phyloP scores from a whole-genome alignment of 2,329 filamentous ascomycete species.

The Aspergillus tamarii region DNA sequence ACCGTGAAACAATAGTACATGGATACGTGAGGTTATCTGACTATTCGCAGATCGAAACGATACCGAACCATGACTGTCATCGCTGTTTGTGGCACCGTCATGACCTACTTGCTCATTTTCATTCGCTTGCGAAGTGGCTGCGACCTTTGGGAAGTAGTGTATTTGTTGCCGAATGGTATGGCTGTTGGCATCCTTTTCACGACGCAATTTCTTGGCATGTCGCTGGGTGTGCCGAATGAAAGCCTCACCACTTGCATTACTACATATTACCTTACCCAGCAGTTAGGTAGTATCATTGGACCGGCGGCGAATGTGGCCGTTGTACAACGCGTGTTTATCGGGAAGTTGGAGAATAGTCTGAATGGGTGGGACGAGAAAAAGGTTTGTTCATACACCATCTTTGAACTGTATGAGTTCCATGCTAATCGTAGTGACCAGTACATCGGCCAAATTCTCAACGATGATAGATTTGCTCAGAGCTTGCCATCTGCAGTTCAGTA shows the following conservation, averaged over 20 bases:
- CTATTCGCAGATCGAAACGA: background rate
- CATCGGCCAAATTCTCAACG: slow-evolving; percentile 17
- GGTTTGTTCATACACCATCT: background rate
- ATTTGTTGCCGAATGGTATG: background rate
- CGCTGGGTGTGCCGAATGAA: slow-evolving; percentile 12
- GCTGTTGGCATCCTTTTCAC: slow-evolving; percentile 20
- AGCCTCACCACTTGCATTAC: slow-evolving; percentile 17
- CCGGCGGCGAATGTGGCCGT: slow-evolving; percentile 17
- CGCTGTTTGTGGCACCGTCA: background rate
- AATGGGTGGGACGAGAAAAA: background rate
- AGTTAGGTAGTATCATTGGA: slow-evolving; percentile 26
- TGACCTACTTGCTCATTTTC: slow-evolving; percentile 18
- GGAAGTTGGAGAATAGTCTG: slow-evolving; percentile 8
- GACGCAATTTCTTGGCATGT: slow-evolving; percentile 25
- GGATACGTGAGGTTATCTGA: background rate
- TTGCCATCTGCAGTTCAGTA: slow-evolving; percentile 11
- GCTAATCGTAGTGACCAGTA: slow-evolving; percentile 10
- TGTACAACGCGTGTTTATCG: slow-evolving; percentile 17
- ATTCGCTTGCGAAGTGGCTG: slow-evolving; percentile 22
- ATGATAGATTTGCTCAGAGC: slow-evolving; percentile 13
- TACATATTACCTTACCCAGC: slow-evolving; percentile 26
- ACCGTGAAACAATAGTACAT: background rate
- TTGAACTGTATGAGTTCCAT: background rate
- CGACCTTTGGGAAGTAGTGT: slow-evolving; percentile 15
- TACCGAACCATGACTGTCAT: slow-evolving; percentile 13